Evolutionary conservation across 306 rosid species (phyloP).

Genomic region (Ziziphus jujuba): DNA sequence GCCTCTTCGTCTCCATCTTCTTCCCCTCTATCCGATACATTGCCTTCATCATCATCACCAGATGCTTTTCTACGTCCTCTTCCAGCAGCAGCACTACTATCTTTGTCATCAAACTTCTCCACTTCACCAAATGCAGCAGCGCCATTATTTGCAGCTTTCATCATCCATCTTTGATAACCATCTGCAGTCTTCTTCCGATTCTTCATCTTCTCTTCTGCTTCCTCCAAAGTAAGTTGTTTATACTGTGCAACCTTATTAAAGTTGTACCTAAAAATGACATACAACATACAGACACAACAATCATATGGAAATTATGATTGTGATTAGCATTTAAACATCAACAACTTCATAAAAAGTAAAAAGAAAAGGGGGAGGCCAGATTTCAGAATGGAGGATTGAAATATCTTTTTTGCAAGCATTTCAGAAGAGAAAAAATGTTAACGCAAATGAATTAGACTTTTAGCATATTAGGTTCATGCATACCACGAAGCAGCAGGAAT

Average conservation of each 20-base stretch:
- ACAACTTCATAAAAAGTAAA: neutral
- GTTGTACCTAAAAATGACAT: constrained; percentile 71
- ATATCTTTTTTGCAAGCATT: neutral
- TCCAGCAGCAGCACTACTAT: constrained; percentile 54
- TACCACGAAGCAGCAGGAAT: constrained; percentile 99
- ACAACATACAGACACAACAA: constrained; percentile 7
- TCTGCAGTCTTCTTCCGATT: constrained; percentile 95
- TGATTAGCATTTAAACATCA: neutral
- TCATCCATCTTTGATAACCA: constrained; percentile 99
- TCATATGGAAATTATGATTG: neutral
- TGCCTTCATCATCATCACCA: constrained; percentile 74
- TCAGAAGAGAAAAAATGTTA: neutral
- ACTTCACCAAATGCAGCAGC: constrained; percentile 86
- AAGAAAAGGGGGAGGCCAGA: neutral
- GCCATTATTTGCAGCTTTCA: constrained; percentile 92
- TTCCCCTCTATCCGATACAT: constrained; percentile 85
- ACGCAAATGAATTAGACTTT: neutral
- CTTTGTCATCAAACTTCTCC: constrained; percentile 72
- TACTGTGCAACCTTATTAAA: constrained; percentile 95
- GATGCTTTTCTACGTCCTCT: constrained; percentile 53
- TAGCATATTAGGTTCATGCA: constrained; percentile 16
- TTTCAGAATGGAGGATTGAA: neutral
- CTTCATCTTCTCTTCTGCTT: constrained; percentile 98
- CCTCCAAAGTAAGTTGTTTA: constrained; percentile 90
- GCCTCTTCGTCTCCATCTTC: constrained; percentile 91